Base-by-base conservation (phyloP, 345 rosid species). In the Linum trigynum region DNA sequence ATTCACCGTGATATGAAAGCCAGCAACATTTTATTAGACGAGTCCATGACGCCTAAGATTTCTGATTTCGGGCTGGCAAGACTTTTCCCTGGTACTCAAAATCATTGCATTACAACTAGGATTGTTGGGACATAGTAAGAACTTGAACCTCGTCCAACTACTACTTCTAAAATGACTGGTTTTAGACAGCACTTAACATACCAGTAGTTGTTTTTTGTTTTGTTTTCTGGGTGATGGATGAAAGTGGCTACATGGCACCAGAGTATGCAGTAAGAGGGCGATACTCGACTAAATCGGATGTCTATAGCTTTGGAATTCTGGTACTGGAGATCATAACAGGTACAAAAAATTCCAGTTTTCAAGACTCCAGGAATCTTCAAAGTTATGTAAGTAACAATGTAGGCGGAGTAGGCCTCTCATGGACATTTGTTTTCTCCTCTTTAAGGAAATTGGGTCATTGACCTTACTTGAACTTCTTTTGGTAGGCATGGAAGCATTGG, bases 271-370 rank as follows among this genome's bases (percentile, higher is more conserved):
- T 16, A 8, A 35, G 38, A 32, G 61, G 61, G 38, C 61, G 38
- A 35, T 57, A 17, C 38, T 57, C 61, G 12, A 57, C 37, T 57
- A 57, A 57, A 57, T 57, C 61, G 7, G 61, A 57, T 23, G 61
- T 57, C 38, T 57, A 57, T 16, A 57, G 61, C 61, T 57, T 57
- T 32, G 61, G 61, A 57, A 57, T 57, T 57, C 61, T 57, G 61
- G 61, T 57, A 1, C 4, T 57, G 38, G 61, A 57, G 61, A 57
- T 57, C 12, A 37, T 57, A 37, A 57, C 61, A 16, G 61, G 61
- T 37, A 32, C 36, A 57, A 57, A 57, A 37, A 57, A 57, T 38
- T 57, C 61, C 23, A 57, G 61, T 10, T 57, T 57, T 37, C 61
- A 57, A 10, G 38, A 37, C 3, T 7, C 53, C 61, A 57, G 12